A percentile compares a stretch with the other conserved stretches of the same genome.
Conservation (phyloP, 208 protist genomes). For the Naegleria fowleri region DNA sequence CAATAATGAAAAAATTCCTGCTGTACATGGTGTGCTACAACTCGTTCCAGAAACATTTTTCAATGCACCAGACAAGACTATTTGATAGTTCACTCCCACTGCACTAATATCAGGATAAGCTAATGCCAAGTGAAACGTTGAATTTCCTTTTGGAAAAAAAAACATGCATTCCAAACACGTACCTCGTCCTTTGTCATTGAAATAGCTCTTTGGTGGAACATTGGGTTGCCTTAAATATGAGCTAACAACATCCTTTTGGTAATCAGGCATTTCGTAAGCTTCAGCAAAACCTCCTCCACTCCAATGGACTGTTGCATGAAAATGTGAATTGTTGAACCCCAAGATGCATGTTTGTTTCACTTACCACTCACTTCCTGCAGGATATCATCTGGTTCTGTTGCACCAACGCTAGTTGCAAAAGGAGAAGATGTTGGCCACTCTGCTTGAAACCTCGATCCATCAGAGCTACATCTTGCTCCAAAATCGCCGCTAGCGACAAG, state of each 20-base stretch:
- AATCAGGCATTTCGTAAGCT: background rate
- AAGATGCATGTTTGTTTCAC: no score
- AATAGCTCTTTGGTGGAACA: background rate
- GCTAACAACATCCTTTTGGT: background rate
- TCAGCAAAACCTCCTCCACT: slow-evolving; percentile 38
- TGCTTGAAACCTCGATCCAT: background rate
- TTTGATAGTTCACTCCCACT: slow-evolving; percentile 18
- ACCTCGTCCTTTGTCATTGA: background rate
- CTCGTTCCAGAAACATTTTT: slow-evolving; percentile 44
- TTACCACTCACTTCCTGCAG: no score
- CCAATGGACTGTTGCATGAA: background rate
- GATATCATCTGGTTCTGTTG: background rate
- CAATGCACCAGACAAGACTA: slow-evolving; percentile 9
- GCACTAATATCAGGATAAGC: slow-evolving; percentile 21
- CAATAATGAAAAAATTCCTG: slow-evolving; percentile 44
- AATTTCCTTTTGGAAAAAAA: no score
- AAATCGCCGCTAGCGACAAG: background rate
- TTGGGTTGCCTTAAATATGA: background rate
- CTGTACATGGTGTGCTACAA: slow-evolving; percentile 38
- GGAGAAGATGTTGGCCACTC: slow-evolving; percentile 24
- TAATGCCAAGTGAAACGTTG: no score
- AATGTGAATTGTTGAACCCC: background rate
- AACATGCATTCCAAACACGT: no score
- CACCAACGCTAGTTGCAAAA: slow-evolving; percentile 32
- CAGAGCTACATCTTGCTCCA: background rate